A percentile compares a stretch with the other conserved stretches of the same genome.
Evolutionary conservation across 139 green algal genomes (phyloP).

Genomic region (Chlamydomonas urium): DNA sequence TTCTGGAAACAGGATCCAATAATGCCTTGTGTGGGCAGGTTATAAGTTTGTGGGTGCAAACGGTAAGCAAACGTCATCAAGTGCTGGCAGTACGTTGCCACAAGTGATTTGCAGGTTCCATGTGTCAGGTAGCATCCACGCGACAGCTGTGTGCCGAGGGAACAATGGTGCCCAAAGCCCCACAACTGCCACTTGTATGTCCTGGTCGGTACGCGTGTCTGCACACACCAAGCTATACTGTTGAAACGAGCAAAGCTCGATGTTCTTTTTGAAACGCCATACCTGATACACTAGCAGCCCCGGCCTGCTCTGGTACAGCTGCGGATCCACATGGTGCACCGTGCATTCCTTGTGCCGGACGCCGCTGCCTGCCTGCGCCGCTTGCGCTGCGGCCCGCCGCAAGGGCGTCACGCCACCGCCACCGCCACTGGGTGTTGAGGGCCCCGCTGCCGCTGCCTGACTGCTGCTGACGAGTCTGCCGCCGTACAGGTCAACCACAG

Average conservation of each 20-base stretch:
- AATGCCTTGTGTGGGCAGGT: no score
- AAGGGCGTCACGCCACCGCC: no score
- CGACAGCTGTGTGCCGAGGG: background rate
- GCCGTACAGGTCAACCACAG: background rate
- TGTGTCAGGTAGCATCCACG: background rate
- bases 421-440: no score
- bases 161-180: background rate
- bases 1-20: no score
- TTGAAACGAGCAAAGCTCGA: background rate
- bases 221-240: conserved; percentile 1
- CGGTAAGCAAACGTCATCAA: background rate
- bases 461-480: background rate
- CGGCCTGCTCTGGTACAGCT: background rate
- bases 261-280: background rate
- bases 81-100: background rate
- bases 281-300: conserved; percentile 2
- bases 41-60: no score
- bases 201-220: no score
- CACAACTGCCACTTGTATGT: background rate
- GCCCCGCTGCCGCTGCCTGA: background rate
- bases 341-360: background rate
- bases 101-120: background rate
- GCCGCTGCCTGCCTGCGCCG: no score
- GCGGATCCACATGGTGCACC: background rate
- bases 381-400: no score